Percentiles rank a stretch among this genome's conserved stretches.
Conservation (phyloP, 2,329 filamentous ascomycete genomes). For the Plenodomus lindquistii region DNA sequence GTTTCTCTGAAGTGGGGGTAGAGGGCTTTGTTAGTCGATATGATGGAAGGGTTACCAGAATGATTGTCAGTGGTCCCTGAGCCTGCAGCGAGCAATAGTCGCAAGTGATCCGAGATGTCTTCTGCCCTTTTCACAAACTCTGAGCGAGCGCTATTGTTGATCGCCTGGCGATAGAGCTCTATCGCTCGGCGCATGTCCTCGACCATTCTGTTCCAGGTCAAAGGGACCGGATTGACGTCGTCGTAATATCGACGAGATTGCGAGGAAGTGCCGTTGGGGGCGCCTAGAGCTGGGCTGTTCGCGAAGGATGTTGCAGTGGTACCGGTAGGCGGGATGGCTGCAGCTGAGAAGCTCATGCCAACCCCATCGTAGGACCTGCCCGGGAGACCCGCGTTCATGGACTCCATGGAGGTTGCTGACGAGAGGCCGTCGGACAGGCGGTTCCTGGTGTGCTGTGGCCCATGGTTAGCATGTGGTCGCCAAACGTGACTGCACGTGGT, state of each 20-base stretch:
- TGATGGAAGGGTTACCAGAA: conserved; percentile 98
- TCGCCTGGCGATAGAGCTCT: conserved; percentile 87
- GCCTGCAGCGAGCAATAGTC: conserved; percentile 88
- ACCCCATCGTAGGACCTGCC: conserved; percentile 53
- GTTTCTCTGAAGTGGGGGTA: conserved; percentile 98
- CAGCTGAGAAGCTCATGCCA: conserved; percentile 51
- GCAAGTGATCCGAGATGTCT: conserved; percentile 95
- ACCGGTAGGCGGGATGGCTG: conserved; percentile 53
- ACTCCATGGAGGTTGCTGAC: conserved; percentile 89
- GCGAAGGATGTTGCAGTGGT: conserved; percentile 60
- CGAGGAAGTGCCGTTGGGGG: conserved; percentile 50
- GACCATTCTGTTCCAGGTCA: conserved; percentile 88
- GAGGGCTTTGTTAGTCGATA: conserved; percentile 94
- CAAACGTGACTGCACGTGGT: conserved; percentile 1
- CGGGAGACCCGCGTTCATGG: conserved; percentile 72
- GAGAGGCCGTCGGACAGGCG: conserved; percentile 72
- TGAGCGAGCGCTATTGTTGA: conserved; percentile 78
- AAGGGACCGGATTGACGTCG: conserved; percentile 74
- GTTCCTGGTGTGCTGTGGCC: conserved; percentile 47
- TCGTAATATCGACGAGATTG: conserved; percentile 88
- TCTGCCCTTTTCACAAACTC: conserved; percentile 95
- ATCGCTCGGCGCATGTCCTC: conserved; percentile 92
- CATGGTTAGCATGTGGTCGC: conserved; percentile 18
- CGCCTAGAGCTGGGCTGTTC: conserved; percentile 50
- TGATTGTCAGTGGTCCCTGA: conserved; percentile 98